Base-by-base conservation (phyloP, 176 grass and related monocot genomes). In the Bromus sterilis region DNA sequence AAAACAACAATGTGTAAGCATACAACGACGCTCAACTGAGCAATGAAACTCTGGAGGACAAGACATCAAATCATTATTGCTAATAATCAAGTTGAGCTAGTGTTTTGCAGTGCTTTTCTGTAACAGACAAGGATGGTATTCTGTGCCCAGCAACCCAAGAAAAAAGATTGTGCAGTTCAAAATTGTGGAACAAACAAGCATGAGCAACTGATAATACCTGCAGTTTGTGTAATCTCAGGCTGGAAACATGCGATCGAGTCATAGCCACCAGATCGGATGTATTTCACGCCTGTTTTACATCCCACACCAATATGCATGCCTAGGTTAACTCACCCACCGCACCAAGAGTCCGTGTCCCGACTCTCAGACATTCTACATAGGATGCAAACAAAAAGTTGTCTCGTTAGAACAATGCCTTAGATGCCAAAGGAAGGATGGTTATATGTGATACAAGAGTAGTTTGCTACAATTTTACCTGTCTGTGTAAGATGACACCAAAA, bases 381-480 rank as follows among this genome's bases (percentile, higher is more conserved):
- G 8, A 66, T 4, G 21, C 6, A 64, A 51, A 66, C 23, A 41
- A 3, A 21, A 73, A n/a, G 23, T 64, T 32, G 28, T 55, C 43
- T 53, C 68, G 14, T 59, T 25, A 23, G 23, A 66, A 49, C 44
- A 16, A 15, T 49, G 46, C 2, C 7, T 56, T 40, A 32, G 18
- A 72, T 58, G 11, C 35, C 23, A 75, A 42, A 62, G 28, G 21
- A 81, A 56, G 9, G 10, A 1, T 1, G 21, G 66, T 56, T 25
- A 31, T 26, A 58, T 25, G 58, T 15, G 23, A 16, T 62, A 30
- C 25, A 32, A 31, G 58, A 62, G 11, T 14, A 25, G 35, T 43
- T 86, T 74, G 11, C 7, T 51, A 48, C 14, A 46, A 48, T 40
- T 62, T 31, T 79, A 86, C 55, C 76, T 86, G 56, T 36, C 73